Conservation (phyloP, 2,329 filamentous ascomycete genomes). For the Raffaelea albimanens region DNA sequence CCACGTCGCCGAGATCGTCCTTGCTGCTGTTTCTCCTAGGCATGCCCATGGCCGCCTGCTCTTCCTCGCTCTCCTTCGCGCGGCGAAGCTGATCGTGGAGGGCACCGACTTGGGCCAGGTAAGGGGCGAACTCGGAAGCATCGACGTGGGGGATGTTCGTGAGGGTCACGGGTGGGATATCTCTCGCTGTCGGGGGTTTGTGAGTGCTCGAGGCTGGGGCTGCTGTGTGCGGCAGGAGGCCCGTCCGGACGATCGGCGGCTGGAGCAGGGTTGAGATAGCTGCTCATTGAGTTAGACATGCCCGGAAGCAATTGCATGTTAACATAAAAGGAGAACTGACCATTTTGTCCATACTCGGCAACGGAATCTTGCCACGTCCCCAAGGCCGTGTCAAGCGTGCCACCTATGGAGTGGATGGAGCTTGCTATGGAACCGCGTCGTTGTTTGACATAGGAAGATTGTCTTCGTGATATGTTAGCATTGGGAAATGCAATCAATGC, state of each 20-base stretch:
- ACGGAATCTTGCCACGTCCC: conserved; percentile 45
- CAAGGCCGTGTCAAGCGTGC: conserved; percentile 64
- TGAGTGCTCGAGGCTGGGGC: conserved; percentile 62
- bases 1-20: conserved; percentile 30
- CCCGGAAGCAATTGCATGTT: too few species aligned
- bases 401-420: conserved; percentile 80
- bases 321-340: conserved; percentile 27
- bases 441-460: conserved; percentile 22
- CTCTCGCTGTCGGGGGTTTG: conserved; percentile 72
- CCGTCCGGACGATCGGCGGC: conserved; percentile 80
- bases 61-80: conserved; percentile 68
- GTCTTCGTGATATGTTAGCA: neutral
- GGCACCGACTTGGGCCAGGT: conserved; percentile 74
- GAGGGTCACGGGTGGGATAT: conserved; percentile 88
- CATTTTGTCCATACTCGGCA: conserved; percentile 75
- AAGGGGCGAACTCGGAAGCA: conserved; percentile 68
- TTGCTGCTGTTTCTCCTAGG: conserved; percentile 27
- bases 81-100: conserved; percentile 84
- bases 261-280: conserved; percentile 92
- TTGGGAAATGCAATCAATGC: neutral
- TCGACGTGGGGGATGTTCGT: conserved; percentile 83
- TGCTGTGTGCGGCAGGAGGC: conserved; percentile 69
- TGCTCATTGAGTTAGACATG: conserved; percentile 19
- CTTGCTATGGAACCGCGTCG: conserved; percentile 77
- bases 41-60: conserved; percentile 28